Base-by-base conservation (phyloP, 2,329 filamentous ascomycete species). In the Xylariaceae sp. region DNA sequence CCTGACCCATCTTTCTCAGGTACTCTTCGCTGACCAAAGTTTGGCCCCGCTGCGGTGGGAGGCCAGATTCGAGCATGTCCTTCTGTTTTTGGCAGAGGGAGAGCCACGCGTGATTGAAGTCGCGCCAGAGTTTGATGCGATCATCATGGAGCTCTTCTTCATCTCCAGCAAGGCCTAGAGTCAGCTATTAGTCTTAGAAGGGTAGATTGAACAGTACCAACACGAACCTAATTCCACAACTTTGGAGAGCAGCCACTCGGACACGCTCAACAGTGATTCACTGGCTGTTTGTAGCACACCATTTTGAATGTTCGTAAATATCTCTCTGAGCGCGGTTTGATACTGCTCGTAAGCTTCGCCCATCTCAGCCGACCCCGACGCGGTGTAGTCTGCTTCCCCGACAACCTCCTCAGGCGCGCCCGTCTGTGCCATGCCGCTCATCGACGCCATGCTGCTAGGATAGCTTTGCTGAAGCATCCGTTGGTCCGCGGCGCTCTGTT, bases 61-160 rank as follows among this genome's bases (percentile, higher is more conserved):
- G 79, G 16, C 83, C 83, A 0, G 83, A 83, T 48, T 82, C 79
- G 69, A 89, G 79, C 72, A 93, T 77, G 52, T 96, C 89, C 69
- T 90, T 91, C 72, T 98, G 93, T 65, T 86, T 90, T 71, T 95
- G 91, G 47, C 93, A 85, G 6, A 95, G 79, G 4, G 88, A 84
- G 33, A 97, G 82, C 94, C 94, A 98, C 57, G 91, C 92, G 56
- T 91, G 84, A 74, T 99, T 98, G 78, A 98, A 96, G 65, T 97
- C 90, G 67, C 90, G 87, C 95, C 95, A 99, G 6, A 98, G 78
- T 69, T 88, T 88, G 64, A 96, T 83, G 53, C 92, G 87, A 66
- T 95, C 88, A 53, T 82, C 77, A 69, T 95, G 87, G 53, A 91
- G 82, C 50, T 82, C 81, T 70, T 90, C 86, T 73, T 96, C 89